Conservation (phyloP, 108 stramenopile genomes). For the Hondaea fermentalgiana region DNA sequence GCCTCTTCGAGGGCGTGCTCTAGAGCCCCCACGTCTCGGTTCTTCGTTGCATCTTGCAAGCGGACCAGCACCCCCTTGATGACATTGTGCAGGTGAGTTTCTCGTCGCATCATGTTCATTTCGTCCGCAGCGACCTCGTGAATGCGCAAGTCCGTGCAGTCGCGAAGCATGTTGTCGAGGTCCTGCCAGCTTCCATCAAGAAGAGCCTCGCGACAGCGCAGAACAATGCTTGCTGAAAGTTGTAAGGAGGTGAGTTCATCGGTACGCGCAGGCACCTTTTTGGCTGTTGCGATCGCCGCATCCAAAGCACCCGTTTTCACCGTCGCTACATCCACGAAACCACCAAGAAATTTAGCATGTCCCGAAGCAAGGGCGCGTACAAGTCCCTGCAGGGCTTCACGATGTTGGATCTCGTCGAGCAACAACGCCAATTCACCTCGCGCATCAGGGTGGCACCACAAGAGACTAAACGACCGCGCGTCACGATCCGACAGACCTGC, state of each 20-base stretch:
- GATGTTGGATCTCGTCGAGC: background rate
- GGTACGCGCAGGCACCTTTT: background rate
- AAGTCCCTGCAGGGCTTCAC: background rate
- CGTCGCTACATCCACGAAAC: background rate
- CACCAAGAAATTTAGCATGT: background rate
- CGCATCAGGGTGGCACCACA: conserved; percentile 9
- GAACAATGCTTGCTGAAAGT: background rate
- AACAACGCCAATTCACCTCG: background rate
- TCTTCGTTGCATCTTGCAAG: background rate
- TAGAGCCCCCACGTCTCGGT: background rate
- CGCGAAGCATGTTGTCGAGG: background rate
- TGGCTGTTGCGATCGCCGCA: background rate
- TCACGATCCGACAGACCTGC: background rate
- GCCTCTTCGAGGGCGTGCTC: background rate
- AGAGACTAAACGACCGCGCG: background rate
- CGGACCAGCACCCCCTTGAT: background rate
- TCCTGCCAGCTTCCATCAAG: conserved; percentile 14
- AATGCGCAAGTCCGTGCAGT: background rate
- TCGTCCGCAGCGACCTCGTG: conserved; percentile 13
- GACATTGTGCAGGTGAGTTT: background rate
- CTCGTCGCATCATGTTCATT: background rate
- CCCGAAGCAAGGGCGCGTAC: background rate
- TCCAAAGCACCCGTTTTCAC: conserved; percentile 5
- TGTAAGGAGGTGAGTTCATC: background rate
- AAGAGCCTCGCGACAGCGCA: background rate